Evolutionary conservation across 2,329 filamentous ascomycete genomes (phyloP).

Genomic region (Pestalotiopsis sp.): DNA sequence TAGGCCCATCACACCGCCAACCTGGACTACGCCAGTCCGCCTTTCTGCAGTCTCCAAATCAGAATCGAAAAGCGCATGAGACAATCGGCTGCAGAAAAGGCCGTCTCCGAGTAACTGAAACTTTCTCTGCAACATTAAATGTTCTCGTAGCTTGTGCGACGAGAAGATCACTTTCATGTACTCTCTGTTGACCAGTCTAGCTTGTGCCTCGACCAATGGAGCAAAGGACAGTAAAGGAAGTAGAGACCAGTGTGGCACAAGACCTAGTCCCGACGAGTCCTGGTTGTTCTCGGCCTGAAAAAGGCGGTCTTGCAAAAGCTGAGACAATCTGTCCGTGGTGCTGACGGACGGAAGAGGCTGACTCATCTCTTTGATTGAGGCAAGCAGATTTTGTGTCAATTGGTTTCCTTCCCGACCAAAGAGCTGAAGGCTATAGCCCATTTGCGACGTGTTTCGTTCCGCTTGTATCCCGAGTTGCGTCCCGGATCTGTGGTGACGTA

Average conservation of each 20-base stretch:
- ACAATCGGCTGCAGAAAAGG: conserved; percentile 76
- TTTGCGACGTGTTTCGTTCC: background rate
- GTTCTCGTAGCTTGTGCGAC: conserved; percentile 68
- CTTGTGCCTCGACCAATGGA: conserved; percentile 72
- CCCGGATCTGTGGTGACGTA: conserved; percentile 20
- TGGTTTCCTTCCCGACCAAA: conserved; percentile 49
- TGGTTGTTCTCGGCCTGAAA: conserved; percentile 25
- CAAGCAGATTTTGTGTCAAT: conserved; percentile 47
- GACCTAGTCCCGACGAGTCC: conserved; percentile 24
- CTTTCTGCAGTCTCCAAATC: conserved; percentile 79
- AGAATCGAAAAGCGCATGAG: conserved; percentile 81
- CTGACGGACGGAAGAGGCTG: conserved; percentile 26
- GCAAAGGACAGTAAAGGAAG: conserved; percentile 72
- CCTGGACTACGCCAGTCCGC: conserved; percentile 65
- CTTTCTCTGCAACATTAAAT: conserved; percentile 72
- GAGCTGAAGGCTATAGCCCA: conserved; percentile 37
- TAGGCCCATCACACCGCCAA: conserved; percentile 75
- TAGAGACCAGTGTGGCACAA: conserved; percentile 58
- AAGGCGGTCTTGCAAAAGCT: conserved; percentile 40
- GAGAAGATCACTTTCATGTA: conserved; percentile 76
- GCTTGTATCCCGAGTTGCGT: background rate
- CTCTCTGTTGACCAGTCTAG: conserved; percentile 73
- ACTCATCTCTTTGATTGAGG: conserved; percentile 50
- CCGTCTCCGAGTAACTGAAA: conserved; percentile 87
- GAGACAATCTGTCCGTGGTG: conserved; percentile 36